Evolutionary conservation across 495 filamentous ascomycete genomes (phyloP), one percentile per base, ranked within the genome.

Genomic region (Acidiella bohemica): DNA sequence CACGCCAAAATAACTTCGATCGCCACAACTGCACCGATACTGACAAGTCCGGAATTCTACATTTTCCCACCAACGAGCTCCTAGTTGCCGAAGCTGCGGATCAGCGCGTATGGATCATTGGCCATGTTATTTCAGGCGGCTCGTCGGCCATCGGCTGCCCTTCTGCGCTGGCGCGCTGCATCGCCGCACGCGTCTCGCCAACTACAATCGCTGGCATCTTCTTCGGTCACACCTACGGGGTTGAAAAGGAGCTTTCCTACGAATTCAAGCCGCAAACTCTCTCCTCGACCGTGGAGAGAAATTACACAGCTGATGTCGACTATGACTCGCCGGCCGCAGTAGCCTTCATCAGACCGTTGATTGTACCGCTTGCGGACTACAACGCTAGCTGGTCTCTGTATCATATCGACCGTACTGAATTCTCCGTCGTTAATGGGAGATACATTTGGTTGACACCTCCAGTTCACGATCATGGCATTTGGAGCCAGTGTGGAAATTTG

Each of bases 221-320:
- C 53, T 75, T 66, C 40, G 71, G 71, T 6, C 71, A 74, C 53
- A 72, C 67, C 3, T 70, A 74, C 46, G 64, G 72, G 39, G 70
- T 70, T 51, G 53, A 73, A 41, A 57, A 67, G 20, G 62, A 67
- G 42, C 54, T 74, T 26, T 73, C 65, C 54, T 72, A 71, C 38
- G 42, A 45, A 22, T 39, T 39, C 18, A 18, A 12, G 4, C 36
- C 27, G 53, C 61, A 22, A 66, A 70, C 42, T 70, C n/a, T n/a
- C n/a, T n/a, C 71, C 33, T 66, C 62, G 14, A 67, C 65, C 0
- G 42, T 49, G 9, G 61, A 60, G 18, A 57, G 51, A 4, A 53
- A 54, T 13, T 48, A 61, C 2, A 65, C 59, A 8, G 17, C 16
- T 24, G n/a, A n/a, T n/a, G 18, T 45, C 35, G 22, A 45, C 42